phyloP scores from a whole-genome alignment of 202 grass and related monocot species.

The Schoenoplectus tabernaemontani region DNA sequence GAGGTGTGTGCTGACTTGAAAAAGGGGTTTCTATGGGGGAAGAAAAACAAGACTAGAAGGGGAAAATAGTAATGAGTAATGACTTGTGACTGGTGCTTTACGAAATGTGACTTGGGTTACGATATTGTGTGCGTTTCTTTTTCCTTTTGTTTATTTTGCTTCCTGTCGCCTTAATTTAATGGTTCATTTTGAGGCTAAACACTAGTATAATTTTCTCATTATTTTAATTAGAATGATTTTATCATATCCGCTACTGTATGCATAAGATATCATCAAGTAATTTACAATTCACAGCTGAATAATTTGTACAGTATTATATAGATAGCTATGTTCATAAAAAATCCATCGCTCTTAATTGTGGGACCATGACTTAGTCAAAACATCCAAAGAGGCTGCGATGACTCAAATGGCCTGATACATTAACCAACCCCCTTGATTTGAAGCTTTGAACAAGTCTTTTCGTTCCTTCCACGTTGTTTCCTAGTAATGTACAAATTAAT shows the following conservation, averaged over 20 bases:
- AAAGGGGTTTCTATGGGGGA: background rate
- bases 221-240: too few relatives aligned
- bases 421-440: background rate
- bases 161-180: background rate
- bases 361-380: background rate
- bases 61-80: background rate
- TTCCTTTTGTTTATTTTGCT: background rate
- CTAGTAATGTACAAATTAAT: background rate
- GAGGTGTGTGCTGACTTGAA: background rate
- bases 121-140: background rate
- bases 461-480: slow-evolving; percentile 8
- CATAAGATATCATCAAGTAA: too few relatives aligned
- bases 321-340: background rate
- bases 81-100: background rate
- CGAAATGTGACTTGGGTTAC: background rate
- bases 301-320: too few relatives aligned
- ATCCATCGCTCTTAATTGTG: background rate
- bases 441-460: background rate
- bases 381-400: slow-evolving; percentile 15
- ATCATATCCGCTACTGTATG: too few relatives aligned
- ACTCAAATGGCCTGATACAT: background rate
- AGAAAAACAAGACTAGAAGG: background rate
- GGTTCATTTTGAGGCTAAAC: too few relatives aligned
- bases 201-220: too few relatives aligned
- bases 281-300: too few relatives aligned